phyloP scores from a whole-genome alignment of 1,284 basidiomycete genomes.

The Irpex sp. region DNA sequence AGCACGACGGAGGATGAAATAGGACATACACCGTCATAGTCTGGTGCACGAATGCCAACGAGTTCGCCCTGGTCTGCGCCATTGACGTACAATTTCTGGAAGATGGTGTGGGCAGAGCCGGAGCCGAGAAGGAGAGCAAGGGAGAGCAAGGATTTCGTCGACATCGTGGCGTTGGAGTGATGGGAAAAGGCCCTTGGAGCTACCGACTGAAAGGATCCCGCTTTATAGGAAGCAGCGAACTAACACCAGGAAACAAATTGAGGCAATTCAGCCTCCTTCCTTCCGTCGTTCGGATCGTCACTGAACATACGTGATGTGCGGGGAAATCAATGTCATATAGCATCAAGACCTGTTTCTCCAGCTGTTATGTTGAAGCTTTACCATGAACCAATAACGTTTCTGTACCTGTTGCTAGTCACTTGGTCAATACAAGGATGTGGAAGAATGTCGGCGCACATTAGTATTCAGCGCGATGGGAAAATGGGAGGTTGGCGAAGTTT shows the following conservation, averaged over 20 bases:
- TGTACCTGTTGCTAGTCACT: not conserved
- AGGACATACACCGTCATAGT: conserved; percentile 6
- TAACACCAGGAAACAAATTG: no score
- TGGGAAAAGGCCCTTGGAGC: not conserved
- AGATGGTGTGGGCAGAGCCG: conserved; percentile 7
- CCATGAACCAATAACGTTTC: no score
- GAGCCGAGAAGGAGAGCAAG: conserved; percentile 2
- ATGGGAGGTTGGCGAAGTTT: not conserved
- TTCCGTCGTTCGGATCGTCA: no score
- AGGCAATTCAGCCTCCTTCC: no score
- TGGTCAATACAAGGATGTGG: not conserved
- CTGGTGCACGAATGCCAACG: conserved; percentile 5
- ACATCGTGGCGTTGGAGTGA: not conserved
- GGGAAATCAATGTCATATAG: no score
- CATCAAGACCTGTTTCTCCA: no score
- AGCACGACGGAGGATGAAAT: not conserved
- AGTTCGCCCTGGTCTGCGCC: conserved; percentile 8
- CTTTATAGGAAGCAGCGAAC: no score
- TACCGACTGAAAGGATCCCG: not conserved
- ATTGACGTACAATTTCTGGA: conserved; percentile 10
- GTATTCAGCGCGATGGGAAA: not conserved
- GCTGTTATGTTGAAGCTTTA: no score
- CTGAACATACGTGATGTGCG: no score
- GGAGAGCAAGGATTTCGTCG: conserved; percentile 1
- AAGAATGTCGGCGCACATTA: not conserved